Percentiles rank a stretch among this genome's conserved stretches.
Evolutionary conservation across 1,139 yeast genomes (phyloP).

Genomic region (Hyphopichia buzzinii): DNA sequence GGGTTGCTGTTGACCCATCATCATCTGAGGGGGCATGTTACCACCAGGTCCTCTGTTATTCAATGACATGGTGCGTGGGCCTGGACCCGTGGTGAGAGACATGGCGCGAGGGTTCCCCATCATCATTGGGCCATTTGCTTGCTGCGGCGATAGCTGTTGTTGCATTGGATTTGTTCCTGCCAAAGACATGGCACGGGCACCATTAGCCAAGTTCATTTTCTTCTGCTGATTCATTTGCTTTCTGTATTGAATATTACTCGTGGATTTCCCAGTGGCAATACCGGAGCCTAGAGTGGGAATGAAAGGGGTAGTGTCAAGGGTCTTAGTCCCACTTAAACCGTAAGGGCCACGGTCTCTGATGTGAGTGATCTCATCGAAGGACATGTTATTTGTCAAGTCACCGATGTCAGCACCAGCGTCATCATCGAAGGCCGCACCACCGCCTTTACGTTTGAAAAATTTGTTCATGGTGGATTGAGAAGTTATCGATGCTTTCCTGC

Average conservation of each 20-base stretch:
- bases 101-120: conserved; percentile 6
- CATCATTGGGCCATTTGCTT: conserved; percentile 7
- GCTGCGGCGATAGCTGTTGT: conserved; percentile 13
- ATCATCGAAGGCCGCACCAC: conserved; percentile 44
- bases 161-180: conserved; percentile 37
- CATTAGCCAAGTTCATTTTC: conserved; percentile 51
- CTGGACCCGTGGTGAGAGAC: conserved; percentile 4
- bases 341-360: conserved; percentile 64
- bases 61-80: conserved; percentile 3
- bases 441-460: conserved; percentile 42
- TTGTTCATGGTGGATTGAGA: conserved; percentile 41
- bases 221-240: conserved; percentile 68
- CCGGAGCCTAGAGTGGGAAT: conserved; percentile 58
- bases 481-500: conserved; percentile 43
- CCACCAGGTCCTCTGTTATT: background rate
- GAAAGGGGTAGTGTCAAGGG: conserved; percentile 64
- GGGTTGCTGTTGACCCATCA: conserved; percentile 6
- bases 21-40: background rate
- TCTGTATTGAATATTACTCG: conserved; percentile 58
- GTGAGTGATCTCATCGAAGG: conserved; percentile 63
- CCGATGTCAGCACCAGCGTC: conserved; percentile 51
- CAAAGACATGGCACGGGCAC: conserved; percentile 48
- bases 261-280: conserved; percentile 11
- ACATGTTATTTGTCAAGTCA: conserved; percentile 41
- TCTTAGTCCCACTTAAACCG: conserved; percentile 39